Conservation (phyloP, 176 grass and related monocot genomes). For the Oryza punctata region DNA sequence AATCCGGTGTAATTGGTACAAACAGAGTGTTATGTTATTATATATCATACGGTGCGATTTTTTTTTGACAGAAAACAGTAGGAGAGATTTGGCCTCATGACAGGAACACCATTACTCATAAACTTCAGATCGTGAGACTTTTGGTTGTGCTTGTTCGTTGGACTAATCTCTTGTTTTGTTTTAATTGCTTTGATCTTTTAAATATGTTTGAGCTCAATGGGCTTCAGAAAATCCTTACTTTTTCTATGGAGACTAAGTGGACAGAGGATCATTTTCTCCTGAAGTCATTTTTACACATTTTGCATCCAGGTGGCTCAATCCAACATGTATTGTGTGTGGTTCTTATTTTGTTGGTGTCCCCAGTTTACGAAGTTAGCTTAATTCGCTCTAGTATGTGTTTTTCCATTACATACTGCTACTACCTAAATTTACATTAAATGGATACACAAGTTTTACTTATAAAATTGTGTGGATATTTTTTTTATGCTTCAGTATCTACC, state of each 20-base stretch:
- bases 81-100: not conserved
- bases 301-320: slow-evolving; percentile 86
- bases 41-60: not conserved
- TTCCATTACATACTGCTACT: not conserved
- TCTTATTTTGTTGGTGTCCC: not conserved
- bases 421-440: slow-evolving; percentile 14
- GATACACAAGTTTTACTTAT: slow-evolving; percentile 5
- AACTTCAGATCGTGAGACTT: not conserved
- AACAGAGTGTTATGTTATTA: not conserved
- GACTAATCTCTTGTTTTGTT: slow-evolving; percentile 14
- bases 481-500: slow-evolving; percentile 64
- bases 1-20: not conserved
- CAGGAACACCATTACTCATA: not conserved
- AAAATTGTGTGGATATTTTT: slow-evolving; percentile 30
- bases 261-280: slow-evolving; percentile 88
- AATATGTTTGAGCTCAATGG: slow-evolving; percentile 96
- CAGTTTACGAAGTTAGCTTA: not conserved
- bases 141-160: not conserved
- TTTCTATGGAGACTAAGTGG: slow-evolving; percentile 93
- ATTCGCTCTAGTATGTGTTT: no score
- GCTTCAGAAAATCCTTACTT: slow-evolving; percentile 88
- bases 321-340: slow-evolving; percentile 49
- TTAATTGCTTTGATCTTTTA: slow-evolving; percentile 84
- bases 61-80: no score
- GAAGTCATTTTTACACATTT: slow-evolving; percentile 98